Evolutionary conservation across 768 basidiomycete genomes (phyloP).

Genomic region (Heimioporus sp.): DNA sequence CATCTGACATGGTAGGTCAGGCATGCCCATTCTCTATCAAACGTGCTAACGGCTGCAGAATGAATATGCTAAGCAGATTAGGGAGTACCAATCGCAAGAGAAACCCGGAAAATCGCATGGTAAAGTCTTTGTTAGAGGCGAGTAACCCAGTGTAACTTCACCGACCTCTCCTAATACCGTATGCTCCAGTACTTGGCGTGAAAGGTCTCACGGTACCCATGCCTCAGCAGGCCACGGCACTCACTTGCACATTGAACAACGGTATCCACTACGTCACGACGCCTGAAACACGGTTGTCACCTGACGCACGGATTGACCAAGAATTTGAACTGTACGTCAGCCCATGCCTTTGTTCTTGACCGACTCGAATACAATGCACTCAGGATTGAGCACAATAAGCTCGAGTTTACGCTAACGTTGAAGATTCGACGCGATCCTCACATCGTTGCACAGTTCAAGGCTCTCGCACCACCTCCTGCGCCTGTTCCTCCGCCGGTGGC

Average conservation of each 20-base stretch:
- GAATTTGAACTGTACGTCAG: constrained; percentile 84
- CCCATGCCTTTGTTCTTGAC: not conserved
- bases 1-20: constrained; percentile 86
- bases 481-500: constrained; percentile 40
- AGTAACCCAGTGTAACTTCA: constrained; percentile 12
- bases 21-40: not conserved
- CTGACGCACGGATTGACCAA: constrained; percentile 70
- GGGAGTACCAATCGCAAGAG: constrained; percentile 73
- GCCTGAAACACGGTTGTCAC: constrained; percentile 63
- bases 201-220: constrained; percentile 74
- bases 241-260: constrained; percentile 92
- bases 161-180: not conserved
- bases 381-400: constrained; percentile 90
- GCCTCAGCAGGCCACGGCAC: constrained; percentile 67
- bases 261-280: constrained; percentile 96
- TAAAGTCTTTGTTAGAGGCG: constrained; percentile 93
- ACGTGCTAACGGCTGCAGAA: constrained; percentile 51
- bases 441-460: constrained; percentile 74
- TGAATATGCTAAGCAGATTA: constrained; percentile 90
- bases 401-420: constrained; percentile 90
- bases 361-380: not conserved
- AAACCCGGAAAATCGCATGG: constrained; percentile 80
- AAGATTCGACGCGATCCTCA: constrained; percentile 87
- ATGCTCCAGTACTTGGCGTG: constrained; percentile 64
- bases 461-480: constrained; percentile 49